These are phyloP conservation scores for Pseudotsuga menziesii DNA, from an alignment of 75 land plant species.

Conservation along the genomic window DNA sequence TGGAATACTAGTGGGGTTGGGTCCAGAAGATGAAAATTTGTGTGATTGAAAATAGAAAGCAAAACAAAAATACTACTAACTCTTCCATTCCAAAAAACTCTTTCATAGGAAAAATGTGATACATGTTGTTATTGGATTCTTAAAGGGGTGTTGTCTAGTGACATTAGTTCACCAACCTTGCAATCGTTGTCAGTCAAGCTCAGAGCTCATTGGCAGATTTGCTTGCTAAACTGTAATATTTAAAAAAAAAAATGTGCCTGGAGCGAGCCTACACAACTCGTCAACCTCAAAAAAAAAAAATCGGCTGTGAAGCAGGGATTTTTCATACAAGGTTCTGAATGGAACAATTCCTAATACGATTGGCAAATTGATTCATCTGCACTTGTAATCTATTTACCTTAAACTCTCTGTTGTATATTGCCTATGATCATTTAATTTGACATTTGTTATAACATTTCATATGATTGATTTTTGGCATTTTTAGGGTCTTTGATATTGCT, in stretches of 20 bases:
- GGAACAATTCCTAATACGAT: slow-evolving; percentile 6
- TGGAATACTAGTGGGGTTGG: too few species aligned
- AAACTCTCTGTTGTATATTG: too few species aligned
- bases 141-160: slow-evolving; percentile 4
- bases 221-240: background rate
- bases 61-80: too few species aligned
- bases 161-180: background rate
- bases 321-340: slow-evolving; percentile 3
- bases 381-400: background rate
- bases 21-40: too few species aligned
- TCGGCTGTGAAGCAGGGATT: slow-evolving; percentile 3
- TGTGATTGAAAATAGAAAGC: too few species aligned
- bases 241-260: background rate
- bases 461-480: background rate
- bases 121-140: too few species aligned
- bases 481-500: background rate
- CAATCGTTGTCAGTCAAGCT: background rate
- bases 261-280: background rate
- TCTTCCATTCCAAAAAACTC: too few species aligned
- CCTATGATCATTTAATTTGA: too few species aligned
- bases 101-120: too few species aligned
- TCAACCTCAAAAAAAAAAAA: background rate
- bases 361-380: slow-evolving; percentile 6
- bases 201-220: background rate
- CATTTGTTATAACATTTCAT: background rate